Conservation (phyloP, 768 basidiomycete species). For the Phanerochaete sordida region DNA sequence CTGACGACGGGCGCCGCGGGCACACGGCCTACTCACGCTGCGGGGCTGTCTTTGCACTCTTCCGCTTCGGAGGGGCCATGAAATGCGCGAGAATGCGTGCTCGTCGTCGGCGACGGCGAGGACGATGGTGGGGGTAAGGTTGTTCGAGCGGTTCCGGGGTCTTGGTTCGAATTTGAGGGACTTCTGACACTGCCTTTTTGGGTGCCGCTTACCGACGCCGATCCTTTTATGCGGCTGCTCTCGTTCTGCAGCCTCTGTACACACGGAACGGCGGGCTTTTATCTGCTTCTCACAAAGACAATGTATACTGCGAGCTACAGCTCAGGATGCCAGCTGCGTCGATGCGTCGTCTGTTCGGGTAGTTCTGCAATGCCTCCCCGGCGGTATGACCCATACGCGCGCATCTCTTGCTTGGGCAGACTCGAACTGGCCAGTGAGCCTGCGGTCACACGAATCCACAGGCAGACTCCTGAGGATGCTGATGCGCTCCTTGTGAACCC, state of each 20-base stretch:
- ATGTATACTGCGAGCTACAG: too few species aligned
- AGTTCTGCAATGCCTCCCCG: too few species aligned
- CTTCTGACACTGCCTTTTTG: conserved; percentile 22
- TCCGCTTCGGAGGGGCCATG: conserved; percentile 41
- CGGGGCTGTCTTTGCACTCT: conserved; percentile 31
- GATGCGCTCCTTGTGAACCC: too few species aligned
- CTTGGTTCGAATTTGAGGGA: conserved; percentile 17
- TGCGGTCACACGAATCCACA: too few species aligned
- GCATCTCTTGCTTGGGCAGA: too few species aligned
- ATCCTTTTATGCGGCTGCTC: neutral
- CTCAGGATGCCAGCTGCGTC: too few species aligned
- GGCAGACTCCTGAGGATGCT: too few species aligned
- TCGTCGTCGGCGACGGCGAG: conserved; percentile 17
- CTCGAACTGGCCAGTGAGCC: too few species aligned
- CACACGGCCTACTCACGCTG: conserved; percentile 35
- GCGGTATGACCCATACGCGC: too few species aligned
- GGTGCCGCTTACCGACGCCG: neutral
- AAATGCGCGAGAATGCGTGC: conserved; percentile 16
- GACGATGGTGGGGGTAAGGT: conserved; percentile 27
- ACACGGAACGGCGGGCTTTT: too few species aligned
- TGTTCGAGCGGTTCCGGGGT: conserved; percentile 22
- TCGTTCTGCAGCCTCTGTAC: neutral
- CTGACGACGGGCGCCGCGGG: conserved; percentile 8
- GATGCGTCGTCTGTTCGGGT: too few species aligned
- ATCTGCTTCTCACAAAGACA: too few species aligned